Evolutionary conservation across 768 basidiomycete genomes (phyloP).

Genomic region (Porphyrellus cyaneotinctus): DNA sequence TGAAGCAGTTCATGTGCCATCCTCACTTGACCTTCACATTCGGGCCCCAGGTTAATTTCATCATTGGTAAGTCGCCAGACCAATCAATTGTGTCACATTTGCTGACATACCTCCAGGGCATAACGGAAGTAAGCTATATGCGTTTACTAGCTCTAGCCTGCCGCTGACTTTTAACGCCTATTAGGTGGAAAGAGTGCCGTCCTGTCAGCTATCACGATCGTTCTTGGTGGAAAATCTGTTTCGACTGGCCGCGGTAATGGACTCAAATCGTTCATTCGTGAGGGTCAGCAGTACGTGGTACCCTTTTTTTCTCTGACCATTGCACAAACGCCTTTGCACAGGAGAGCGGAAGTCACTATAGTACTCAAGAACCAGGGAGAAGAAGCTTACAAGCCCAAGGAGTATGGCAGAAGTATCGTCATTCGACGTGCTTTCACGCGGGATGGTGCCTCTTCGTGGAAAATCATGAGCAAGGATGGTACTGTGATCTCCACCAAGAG

Average conservation of each 20-base stretch:
- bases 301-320: background rate
- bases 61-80: constrained; percentile 61
- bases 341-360: constrained; percentile 67
- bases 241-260: constrained; percentile 86
- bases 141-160: background rate
- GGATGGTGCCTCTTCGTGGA: constrained; percentile 76
- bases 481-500: constrained; percentile 69
- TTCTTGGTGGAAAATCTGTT: constrained; percentile 89
- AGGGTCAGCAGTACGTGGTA: constrained; percentile 64
- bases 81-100: background rate
- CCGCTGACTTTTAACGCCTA: constrained; percentile 1
- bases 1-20: constrained; percentile 97
- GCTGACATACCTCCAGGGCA: constrained; percentile 50
- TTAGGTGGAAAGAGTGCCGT: constrained; percentile 94
- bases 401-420: constrained; percentile 83
- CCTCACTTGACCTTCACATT: constrained; percentile 77
- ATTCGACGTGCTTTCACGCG: constrained; percentile 79
- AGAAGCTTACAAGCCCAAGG: constrained; percentile 79
- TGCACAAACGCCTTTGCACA: constrained; percentile 37
- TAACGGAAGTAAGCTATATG: constrained; percentile 77
- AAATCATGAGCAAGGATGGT: constrained; percentile 69
- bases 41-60: constrained; percentile 94
- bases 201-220: constrained; percentile 87
- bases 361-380: constrained; percentile 85
- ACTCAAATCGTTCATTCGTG: constrained; percentile 80